Base-by-base conservation (phyloP, 148 eudicot species). In the Chenopodium berlandieri region DNA sequence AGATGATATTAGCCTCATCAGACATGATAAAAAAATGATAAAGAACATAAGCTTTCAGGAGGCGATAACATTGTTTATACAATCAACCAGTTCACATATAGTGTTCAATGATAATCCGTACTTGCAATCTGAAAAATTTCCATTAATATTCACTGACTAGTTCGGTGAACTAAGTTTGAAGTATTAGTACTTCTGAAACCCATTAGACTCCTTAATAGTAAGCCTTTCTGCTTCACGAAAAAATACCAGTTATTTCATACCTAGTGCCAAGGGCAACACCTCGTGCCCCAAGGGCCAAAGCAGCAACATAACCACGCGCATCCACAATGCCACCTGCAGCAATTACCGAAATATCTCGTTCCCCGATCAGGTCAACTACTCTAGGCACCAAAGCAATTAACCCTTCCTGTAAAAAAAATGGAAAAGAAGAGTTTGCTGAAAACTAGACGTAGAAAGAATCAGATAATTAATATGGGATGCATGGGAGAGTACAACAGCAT, bases 251-350 rank as follows among this genome's bases (percentile, higher is more conserved):
- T 73, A 23, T 73, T 56, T 17, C 81, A 37, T 86, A 93, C 99
- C 99, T 91, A 63, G 98, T 95, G 86, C 97, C 99, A 23, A 95
- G 85, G 73, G 91, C 86, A 80, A 91, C 91, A 62, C 94, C 99
- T 79, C 78, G 95, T 30, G 99, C 99, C 32, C 99, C 99, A 60
- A 95, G 97, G 71, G 97, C 95, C 86, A 95, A 77, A 71, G 95
- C 97, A 82, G 99, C 97, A 68, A 94, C 92, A 81, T 92, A 95
- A 70, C 97, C 99, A 79, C 94, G 97, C 47, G 86, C 97, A 77
- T 95, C 99, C 78, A 94, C 92, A 62, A 95, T 93, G 54, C 98
- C 98, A 11, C 99, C 99, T 58, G 98, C 99, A 89, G 99, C 99
- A 74, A 95, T 94, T 65, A 94, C 83, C 0, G 98, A 95, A 81